Evolutionary conservation across 148 eudicot species (phyloP).

Genomic region (Vaccinium vitisidaea): DNA sequence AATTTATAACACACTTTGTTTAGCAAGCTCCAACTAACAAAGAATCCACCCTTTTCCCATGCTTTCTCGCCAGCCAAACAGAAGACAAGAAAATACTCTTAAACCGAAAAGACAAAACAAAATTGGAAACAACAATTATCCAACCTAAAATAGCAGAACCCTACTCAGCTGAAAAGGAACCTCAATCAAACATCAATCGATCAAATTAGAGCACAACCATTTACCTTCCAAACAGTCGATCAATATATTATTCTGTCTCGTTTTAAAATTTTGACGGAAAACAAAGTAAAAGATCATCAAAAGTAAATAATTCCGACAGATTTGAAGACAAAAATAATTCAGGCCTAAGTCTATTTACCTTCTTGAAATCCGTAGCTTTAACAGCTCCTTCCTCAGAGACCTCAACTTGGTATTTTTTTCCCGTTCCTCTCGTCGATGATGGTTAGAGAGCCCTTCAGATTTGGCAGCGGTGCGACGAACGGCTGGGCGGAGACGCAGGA

Average conservation of each 20-base stretch:
- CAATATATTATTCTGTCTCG: no score
- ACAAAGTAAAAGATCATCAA: background rate
- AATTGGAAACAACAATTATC: background rate
- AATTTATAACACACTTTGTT: background rate
- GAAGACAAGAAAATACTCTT: background rate
- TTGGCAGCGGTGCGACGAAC: constrained; percentile 58
- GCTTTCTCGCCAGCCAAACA: background rate
- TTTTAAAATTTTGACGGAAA: background rate
- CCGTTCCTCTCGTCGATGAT: constrained; percentile 87
- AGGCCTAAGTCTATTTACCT: constrained; percentile 39
- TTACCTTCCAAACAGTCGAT: background rate
- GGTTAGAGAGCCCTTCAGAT: constrained; percentile 60
- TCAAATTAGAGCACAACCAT: background rate
- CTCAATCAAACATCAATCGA: background rate
- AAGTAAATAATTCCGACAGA: background rate
- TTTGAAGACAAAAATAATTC: background rate
- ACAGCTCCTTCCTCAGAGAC: constrained; percentile 82
- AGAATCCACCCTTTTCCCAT: background rate
- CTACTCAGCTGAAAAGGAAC: background rate
- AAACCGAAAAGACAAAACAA: background rate
- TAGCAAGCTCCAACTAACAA: background rate
- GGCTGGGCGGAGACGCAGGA: constrained; percentile 51
- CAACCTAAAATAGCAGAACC: background rate
- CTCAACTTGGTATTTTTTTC: constrained; percentile 57
- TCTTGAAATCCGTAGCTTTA: constrained; percentile 83